Evolutionary conservation across 2,329 filamentous ascomycete species (phyloP).

Genomic region (Fusarium robinianum): DNA sequence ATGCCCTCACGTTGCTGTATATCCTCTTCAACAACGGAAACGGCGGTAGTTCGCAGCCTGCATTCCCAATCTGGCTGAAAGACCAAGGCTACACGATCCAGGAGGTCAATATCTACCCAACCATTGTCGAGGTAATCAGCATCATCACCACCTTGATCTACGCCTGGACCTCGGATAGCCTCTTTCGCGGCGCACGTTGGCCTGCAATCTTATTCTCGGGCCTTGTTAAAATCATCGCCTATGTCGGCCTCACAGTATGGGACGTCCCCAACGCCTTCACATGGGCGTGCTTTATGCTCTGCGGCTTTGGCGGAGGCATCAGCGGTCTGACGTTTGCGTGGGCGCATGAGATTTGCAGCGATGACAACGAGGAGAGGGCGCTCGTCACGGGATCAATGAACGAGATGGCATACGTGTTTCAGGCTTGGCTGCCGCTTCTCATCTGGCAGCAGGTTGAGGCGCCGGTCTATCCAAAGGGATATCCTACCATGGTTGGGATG

Average conservation of each 20-base stretch:
- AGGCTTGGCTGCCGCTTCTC: slow-evolving; percentile 70
- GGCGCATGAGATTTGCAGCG: slow-evolving; percentile 56
- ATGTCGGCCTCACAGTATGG: slow-evolving; percentile 49
- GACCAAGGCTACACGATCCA: slow-evolving; percentile 47
- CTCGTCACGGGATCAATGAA: slow-evolving; percentile 72
- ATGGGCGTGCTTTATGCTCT: slow-evolving; percentile 65
- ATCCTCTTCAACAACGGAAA: slow-evolving; percentile 67
- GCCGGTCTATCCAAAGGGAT: slow-evolving; percentile 64
- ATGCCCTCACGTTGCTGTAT: slow-evolving; percentile 60
- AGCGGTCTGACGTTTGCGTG: slow-evolving; percentile 54
- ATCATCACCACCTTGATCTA: slow-evolving; percentile 65
- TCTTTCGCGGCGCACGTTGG: slow-evolving; percentile 65
- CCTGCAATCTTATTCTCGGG: slow-evolving; percentile 64
- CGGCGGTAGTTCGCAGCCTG: slow-evolving; percentile 54
- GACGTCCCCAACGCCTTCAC: slow-evolving; percentile 57
- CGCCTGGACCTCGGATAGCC: slow-evolving; percentile 67
- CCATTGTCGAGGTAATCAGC: slow-evolving; percentile 58
- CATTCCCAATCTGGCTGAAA: slow-evolving; percentile 58
- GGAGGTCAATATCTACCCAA: slow-evolving; percentile 59
- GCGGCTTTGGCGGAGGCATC: slow-evolving; percentile 55
- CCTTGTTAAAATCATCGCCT: slow-evolving; percentile 47
- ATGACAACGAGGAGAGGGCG: slow-evolving; percentile 66
- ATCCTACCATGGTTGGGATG: slow-evolving; percentile 57
- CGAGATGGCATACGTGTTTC: slow-evolving; percentile 70
- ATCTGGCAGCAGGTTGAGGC: slow-evolving; percentile 70